These are phyloP conservation scores for Fusarium sarcochroum DNA, from an alignment of 2,329 filamentous ascomycete species.

Conservation along the genomic window DNA sequence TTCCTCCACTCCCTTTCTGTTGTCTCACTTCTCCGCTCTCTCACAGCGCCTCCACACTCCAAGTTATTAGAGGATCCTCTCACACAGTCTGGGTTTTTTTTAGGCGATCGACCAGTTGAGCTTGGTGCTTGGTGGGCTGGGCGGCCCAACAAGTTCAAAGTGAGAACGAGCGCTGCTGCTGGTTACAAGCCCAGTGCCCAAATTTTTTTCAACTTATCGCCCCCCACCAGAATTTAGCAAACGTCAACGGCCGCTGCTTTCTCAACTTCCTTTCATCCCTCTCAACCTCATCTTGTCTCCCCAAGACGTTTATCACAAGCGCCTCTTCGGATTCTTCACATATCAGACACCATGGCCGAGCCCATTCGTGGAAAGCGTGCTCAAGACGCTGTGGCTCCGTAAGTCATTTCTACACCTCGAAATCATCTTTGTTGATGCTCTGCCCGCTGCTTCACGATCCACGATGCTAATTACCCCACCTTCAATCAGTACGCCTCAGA, in stretches of 20 bases:
- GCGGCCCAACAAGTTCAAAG: slow-evolving; percentile 52
- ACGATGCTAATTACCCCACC: slow-evolving; percentile 58
- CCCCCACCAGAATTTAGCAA: slow-evolving; percentile 59
- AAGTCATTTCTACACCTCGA: slow-evolving; percentile 54
- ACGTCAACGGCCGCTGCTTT: slow-evolving; percentile 53
- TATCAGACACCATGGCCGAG: slow-evolving; percentile 68
- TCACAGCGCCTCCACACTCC: slow-evolving; percentile 44
- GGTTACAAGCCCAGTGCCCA: slow-evolving; percentile 51
- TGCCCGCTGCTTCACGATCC: slow-evolving; percentile 39
- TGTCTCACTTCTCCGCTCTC: slow-evolving; percentile 46
- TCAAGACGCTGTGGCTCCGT: slow-evolving; percentile 71
- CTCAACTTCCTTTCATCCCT: slow-evolving; percentile 54
- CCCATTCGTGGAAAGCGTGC: slow-evolving; percentile 75
- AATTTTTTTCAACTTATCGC: slow-evolving; percentile 55
- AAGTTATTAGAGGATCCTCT: slow-evolving; percentile 40
- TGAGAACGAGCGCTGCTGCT: slow-evolving; percentile 37
- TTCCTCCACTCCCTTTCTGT: slow-evolving; percentile 37
- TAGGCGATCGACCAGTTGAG: slow-evolving; percentile 49
- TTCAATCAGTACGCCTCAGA: slow-evolving; percentile 91
- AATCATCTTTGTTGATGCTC: slow-evolving; percentile 35
- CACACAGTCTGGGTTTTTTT: slow-evolving; percentile 43
- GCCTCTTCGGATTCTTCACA: slow-evolving; percentile 45
- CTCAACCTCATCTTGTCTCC: slow-evolving; percentile 49
- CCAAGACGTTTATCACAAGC: slow-evolving; percentile 50
- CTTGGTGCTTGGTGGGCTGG: slow-evolving; percentile 46